Evolutionary conservation across 257 asterid species (phyloP).

Genomic region (Rubia yunnanensis): DNA sequence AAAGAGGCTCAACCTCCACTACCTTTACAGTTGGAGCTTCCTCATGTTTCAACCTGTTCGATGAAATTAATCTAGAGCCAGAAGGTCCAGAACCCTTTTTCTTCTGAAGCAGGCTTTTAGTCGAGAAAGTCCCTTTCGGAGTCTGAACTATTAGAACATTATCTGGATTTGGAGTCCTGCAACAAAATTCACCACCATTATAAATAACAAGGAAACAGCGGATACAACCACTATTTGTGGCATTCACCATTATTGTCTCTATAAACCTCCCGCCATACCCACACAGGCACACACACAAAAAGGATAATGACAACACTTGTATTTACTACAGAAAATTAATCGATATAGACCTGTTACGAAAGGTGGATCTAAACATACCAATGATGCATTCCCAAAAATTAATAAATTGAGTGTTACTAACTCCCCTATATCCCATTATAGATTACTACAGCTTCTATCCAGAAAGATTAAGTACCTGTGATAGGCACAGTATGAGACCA

Average conservation of each 20-base stretch:
- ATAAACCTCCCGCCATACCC: too few species aligned
- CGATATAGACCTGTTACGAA: not conserved
- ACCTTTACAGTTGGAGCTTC: slow-evolving; percentile 50
- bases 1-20: slow-evolving; percentile 60
- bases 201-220: not conserved
- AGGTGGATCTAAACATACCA: not conserved
- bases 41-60: slow-evolving; percentile 61
- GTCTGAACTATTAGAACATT: slow-evolving; percentile 83
- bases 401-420: not conserved
- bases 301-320: not conserved
- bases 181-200: slow-evolving; percentile 6
- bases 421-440: not conserved
- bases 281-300: not conserved
- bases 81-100: slow-evolving; percentile 60
- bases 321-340: not conserved
- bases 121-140: slow-evolving; percentile 69
- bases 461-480: slow-evolving; percentile 58
- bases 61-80: slow-evolving; percentile 76
- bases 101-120: slow-evolving; percentile 75
- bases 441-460: not conserved
- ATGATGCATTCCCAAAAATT: not conserved
- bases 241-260: not conserved
- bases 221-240: not conserved
- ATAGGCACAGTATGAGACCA: slow-evolving; percentile 92
- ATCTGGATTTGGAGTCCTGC: slow-evolving; percentile 89